Percentiles rank a stretch among this genome's conserved stretches.
These are phyloP conservation scores for Xerocomus nothofagi DNA, from an alignment of 1,284 basidiomycete species.

Conservation along the genomic window DNA sequence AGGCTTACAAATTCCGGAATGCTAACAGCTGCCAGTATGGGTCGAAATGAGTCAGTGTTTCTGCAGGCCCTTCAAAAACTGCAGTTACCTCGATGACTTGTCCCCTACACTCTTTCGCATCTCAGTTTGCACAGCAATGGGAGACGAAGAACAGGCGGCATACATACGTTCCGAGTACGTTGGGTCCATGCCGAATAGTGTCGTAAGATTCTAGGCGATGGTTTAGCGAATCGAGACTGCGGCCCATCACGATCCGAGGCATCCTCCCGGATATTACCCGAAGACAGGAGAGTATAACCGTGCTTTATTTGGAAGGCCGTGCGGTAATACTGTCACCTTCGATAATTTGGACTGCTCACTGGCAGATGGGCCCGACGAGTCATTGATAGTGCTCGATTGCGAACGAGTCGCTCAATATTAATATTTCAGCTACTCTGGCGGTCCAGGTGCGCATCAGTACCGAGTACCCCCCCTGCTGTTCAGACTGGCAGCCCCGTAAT, in stretches of 20 bases:
- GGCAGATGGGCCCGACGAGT: too few species aligned
- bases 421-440: too few species aligned
- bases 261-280: neutral
- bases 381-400: too few species aligned
- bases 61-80: neutral
- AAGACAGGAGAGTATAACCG: neutral
- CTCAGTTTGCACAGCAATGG: slow-evolving; percentile 1
- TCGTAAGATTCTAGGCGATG: slow-evolving; percentile 11
- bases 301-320: neutral
- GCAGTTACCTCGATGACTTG: slow-evolving; percentile 4
- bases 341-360: too few species aligned
- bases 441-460: too few species aligned
- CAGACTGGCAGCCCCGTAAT: too few species aligned
- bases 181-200: neutral
- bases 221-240: neutral
- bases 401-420: too few species aligned
- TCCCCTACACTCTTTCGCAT: slow-evolving; percentile 18
- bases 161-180: neutral
- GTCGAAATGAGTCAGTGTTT: neutral
- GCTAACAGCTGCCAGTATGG: neutral
- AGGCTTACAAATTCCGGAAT: slow-evolving; percentile 1
- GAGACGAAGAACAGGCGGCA: slow-evolving; percentile 12
- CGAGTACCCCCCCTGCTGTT: too few species aligned
- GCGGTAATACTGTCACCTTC: too few species aligned
- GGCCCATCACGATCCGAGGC: too few species aligned